Evolutionary conservation across 1,284 basidiomycete genomes (phyloP).

Genomic region (Earliella scabrosa): DNA sequence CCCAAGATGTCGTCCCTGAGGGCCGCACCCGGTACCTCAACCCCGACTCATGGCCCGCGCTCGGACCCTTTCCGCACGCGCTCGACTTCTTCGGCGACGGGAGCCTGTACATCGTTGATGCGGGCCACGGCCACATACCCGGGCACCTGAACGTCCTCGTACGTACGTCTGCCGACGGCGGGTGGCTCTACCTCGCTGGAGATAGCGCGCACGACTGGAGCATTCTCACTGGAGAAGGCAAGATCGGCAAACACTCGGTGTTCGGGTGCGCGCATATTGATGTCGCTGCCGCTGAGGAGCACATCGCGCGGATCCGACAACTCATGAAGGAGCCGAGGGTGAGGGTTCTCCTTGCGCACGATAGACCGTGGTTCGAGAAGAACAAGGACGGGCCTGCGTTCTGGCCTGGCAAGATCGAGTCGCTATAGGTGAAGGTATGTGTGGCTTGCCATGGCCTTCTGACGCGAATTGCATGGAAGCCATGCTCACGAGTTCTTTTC

Average conservation of each 20-base stretch:
- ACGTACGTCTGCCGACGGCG: slow-evolving; percentile 57
- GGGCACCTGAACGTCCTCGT: slow-evolving; percentile 60
- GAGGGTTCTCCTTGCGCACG: slow-evolving; percentile 55
- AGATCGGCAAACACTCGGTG: slow-evolving; percentile 38
- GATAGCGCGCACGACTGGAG: slow-evolving; percentile 61
- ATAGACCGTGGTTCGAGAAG: slow-evolving; percentile 51
- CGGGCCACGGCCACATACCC: slow-evolving; percentile 51
- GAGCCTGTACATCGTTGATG: slow-evolving; percentile 57
- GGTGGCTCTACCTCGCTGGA: slow-evolving; percentile 60
- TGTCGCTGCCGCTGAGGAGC: slow-evolving; percentile 44
- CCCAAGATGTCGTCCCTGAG: no score
- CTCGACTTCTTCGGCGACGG: slow-evolving; percentile 62
- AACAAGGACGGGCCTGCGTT: slow-evolving; percentile 44
- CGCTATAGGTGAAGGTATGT: no score
- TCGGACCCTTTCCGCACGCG: slow-evolving; percentile 53
- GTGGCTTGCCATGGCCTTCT: no score
- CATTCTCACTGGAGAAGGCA: slow-evolving; percentile 49
- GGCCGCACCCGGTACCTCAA: no score
- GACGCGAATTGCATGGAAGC: no score
- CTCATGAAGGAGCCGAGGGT: slow-evolving; percentile 43
- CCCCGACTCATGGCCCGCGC: background rate
- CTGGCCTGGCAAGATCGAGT: background rate
- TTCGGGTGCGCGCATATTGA: slow-evolving; percentile 48
- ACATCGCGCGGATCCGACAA: slow-evolving; percentile 44
- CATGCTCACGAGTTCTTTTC: no score